These are phyloP conservation scores for Alloteropsis angusta DNA, from an alignment of 202 grass and related monocot species.

Conservation along the genomic window DNA sequence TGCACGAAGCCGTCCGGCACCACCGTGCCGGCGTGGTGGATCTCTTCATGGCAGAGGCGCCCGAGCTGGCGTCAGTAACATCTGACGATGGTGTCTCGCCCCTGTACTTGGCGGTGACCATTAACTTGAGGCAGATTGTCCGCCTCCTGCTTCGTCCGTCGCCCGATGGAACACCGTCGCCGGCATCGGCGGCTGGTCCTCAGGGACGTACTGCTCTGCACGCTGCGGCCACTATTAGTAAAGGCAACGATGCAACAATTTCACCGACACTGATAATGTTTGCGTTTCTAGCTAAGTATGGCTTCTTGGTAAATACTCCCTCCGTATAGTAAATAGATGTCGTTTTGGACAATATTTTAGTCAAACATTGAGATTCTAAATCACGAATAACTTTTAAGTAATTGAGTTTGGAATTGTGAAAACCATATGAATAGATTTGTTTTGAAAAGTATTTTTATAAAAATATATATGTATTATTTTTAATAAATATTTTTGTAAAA, in stretches of 20 bases:
- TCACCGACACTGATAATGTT: too few relatives aligned
- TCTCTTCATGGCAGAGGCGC: not conserved
- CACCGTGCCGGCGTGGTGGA: not conserved
- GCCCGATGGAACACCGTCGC: not conserved
- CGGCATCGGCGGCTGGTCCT: not conserved
- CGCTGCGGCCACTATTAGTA: not conserved
- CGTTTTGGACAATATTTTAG: too few relatives aligned
- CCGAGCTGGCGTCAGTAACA: not conserved
- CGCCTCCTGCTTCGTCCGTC: not conserved
- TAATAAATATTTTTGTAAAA: too few relatives aligned
- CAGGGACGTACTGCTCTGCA: not conserved
- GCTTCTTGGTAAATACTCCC: too few relatives aligned
- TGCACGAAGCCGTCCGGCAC: not conserved
- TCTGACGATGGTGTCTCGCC: not conserved
- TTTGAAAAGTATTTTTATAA: too few relatives aligned
- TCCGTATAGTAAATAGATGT: too few relatives aligned
- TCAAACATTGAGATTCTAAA: too few relatives aligned
- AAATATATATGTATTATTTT: too few relatives aligned
- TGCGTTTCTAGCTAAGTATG: too few relatives aligned
- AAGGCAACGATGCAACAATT: not conserved
- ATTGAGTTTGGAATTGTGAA: too few relatives aligned
- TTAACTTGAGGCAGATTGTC: not conserved
- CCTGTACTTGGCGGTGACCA: not conserved
- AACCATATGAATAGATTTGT: too few relatives aligned
- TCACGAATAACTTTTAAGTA: too few relatives aligned